Evolutionary conservation across 1,284 basidiomycete genomes (phyloP).

Genomic region (Leccinum insolens): DNA sequence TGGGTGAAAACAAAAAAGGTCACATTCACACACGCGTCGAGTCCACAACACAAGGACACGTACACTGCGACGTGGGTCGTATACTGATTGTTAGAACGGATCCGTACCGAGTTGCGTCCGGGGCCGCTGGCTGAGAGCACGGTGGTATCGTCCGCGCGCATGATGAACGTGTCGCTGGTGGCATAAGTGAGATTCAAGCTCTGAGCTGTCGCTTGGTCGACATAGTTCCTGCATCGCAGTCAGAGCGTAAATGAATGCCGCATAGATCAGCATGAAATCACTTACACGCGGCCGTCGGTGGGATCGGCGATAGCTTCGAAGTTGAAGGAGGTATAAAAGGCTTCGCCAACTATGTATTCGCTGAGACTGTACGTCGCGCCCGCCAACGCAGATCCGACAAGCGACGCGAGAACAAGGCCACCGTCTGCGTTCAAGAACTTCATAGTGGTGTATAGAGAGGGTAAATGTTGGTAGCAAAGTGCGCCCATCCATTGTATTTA

Average conservation of each 20-base stretch:
- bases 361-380: constrained; percentile 39
- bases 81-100: constrained; percentile 35
- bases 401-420: constrained; percentile 17
- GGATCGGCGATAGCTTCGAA: constrained; percentile 50
- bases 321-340: constrained; percentile 45
- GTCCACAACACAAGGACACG: constrained; percentile 19
- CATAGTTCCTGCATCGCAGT: constrained; percentile 47
- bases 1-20: constrained; percentile 16
- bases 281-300: constrained; percentile 50
- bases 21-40: not conserved
- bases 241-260: not conserved
- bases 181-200: constrained; percentile 50
- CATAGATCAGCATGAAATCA: constrained; percentile 4
- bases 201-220: constrained; percentile 44
- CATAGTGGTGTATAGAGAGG: constrained; percentile 15
- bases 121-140: constrained; percentile 28
- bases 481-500: constrained; percentile 18
- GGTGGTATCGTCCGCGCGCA: constrained; percentile 37
- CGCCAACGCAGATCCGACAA: constrained; percentile 29
- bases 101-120: constrained; percentile 39
- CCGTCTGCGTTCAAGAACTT: constrained; percentile 8
- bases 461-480: not conserved
- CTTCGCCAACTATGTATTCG: constrained; percentile 44
- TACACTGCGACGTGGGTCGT: constrained; percentile 51
- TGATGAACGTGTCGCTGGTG: constrained; percentile 45